Percentiles rank a stretch among this genome's conserved stretches.
Evolutionary conservation across 2,329 filamentous ascomycete species (phyloP).

Genomic region (Alternaria ventricosa): DNA sequence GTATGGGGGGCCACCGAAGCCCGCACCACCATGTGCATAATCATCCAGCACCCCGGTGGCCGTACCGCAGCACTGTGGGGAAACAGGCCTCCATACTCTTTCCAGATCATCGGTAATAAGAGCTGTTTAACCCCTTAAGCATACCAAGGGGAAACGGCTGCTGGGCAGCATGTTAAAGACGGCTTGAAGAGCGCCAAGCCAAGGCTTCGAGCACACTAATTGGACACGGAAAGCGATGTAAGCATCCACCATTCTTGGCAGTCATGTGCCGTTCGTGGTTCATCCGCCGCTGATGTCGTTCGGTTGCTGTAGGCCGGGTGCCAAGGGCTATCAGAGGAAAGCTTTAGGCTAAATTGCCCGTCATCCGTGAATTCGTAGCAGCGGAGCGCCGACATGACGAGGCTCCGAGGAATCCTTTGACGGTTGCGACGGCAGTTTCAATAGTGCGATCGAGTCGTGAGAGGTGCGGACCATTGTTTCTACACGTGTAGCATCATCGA

Average conservation of each 20-base stretch:
- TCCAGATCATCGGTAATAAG: conserved; percentile 10
- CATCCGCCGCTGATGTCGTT: conserved; percentile 8
- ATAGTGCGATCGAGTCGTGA: not conserved
- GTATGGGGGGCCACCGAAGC: conserved; percentile 7
- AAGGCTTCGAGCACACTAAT: not conserved
- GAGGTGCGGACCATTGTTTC: not conserved
- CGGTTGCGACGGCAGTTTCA: not conserved
- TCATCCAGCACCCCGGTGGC: conserved; percentile 28
- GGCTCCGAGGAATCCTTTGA: not conserved
- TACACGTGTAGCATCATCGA: not conserved
- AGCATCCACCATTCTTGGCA: conserved; percentile 7
- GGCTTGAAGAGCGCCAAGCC: not conserved
- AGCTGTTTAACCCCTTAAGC: conserved; percentile 15
- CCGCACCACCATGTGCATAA: conserved; percentile 8
- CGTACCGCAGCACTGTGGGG: conserved; percentile 14
- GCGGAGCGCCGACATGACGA: not conserved
- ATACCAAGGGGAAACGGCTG: conserved; percentile 11
- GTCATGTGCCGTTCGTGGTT: not conserved
- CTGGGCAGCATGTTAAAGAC: conserved; percentile 7
- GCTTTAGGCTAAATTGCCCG: conserved; percentile 22
- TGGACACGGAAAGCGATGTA: not conserved
- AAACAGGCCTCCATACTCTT: conserved; percentile 8
- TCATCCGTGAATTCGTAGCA: not conserved
- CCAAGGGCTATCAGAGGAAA: conserved; percentile 11
- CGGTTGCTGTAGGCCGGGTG: not conserved